Evolutionary conservation across 192 early-diverging fungal species (phyloP).

Genomic region (Diversispora eburnea): DNA sequence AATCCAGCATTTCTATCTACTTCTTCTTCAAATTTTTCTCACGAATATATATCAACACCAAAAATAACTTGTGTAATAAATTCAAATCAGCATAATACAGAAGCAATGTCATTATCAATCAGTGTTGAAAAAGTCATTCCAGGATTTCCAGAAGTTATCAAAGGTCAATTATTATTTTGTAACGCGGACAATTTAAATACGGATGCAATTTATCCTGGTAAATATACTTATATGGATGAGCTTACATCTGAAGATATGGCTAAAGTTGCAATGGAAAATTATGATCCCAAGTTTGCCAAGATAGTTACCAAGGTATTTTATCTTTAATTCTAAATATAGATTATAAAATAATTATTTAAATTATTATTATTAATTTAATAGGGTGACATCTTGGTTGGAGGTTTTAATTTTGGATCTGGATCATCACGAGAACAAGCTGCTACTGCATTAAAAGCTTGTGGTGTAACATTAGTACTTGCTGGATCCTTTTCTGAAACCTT

Average conservation of each 20-base stretch:
- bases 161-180: slow-evolving; percentile 85
- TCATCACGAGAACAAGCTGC: slow-evolving; percentile 98
- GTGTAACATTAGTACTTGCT: slow-evolving; percentile 81
- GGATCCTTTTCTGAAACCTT: slow-evolving; percentile 97
- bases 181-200: slow-evolving; percentile 96
- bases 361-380: slow-evolving; percentile 24
- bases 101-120: slow-evolving; percentile 30
- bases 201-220: slow-evolving; percentile 97
- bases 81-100: slow-evolving; percentile 16
- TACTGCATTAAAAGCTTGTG: slow-evolving; percentile 85
- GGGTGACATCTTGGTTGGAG: slow-evolving; percentile 84
- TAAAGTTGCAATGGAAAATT: slow-evolving; percentile 98
- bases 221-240: slow-evolving; percentile 98
- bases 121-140: slow-evolving; percentile 42
- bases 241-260: slow-evolving; percentile 86
- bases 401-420: slow-evolving; percentile 97
- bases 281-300: slow-evolving; percentile 82
- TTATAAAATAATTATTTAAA: background rate
- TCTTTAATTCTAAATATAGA: background rate
- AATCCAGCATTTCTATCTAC: slow-evolving; percentile 27
- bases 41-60: slow-evolving; percentile 15
- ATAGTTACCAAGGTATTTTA: slow-evolving; percentile 52
- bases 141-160: slow-evolving; percentile 73
- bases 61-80: slow-evolving; percentile 26
- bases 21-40: slow-evolving; percentile 11